Evolutionary conservation across 305 asterid genomes (phyloP), one percentile per base, ranked within the genome.

Genomic region (Euphrasia arctica): DNA sequence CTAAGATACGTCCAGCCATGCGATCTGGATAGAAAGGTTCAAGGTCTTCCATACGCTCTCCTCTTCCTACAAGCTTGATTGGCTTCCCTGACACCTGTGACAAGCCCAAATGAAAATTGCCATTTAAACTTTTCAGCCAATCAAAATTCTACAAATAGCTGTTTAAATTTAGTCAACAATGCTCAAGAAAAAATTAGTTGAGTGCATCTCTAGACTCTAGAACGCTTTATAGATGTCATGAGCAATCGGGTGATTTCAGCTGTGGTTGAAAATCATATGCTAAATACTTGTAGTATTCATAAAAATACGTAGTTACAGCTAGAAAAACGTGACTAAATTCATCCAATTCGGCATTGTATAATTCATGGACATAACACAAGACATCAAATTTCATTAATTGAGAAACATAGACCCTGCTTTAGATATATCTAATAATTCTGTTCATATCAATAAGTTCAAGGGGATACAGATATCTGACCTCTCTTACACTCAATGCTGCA

Each of bases 21-120:
- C 99, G 94, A 72, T 93, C 96, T 57, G 99, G 99, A 67, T 93
- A 93, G 81, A 93, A 93, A 68, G 97, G 98, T 78, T 93, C 98
- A 56, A 93, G 98, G 79, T 93, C 98, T 77, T 93, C 99, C 96
- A 93, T 84, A 34, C 89, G 92, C 75, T 90, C 99, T 60, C 99
- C 99, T 74, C 99, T 82, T 79, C 99, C 99, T 12, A 93, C 99
- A 25, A 93, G 96, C 83, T 93, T 93, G 75, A 93, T 88, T 71
- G 99, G 99, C 87, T 88, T 90, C 69, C 98, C 98, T 2, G 98
- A 91, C 64, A 91, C 96, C 83, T 81, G 67, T 80, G 78, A 55
- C 71, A 70, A 10, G 71, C 54, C 62, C 62, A 70, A 57, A 51
- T 31, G 27, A 51, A 31, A 64, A 48, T 45, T 50, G 28, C 54